These are phyloP conservation scores for Fraxinus greggii DNA, from an alignment of 305 asterid species.

Conservation along the genomic window DNA sequence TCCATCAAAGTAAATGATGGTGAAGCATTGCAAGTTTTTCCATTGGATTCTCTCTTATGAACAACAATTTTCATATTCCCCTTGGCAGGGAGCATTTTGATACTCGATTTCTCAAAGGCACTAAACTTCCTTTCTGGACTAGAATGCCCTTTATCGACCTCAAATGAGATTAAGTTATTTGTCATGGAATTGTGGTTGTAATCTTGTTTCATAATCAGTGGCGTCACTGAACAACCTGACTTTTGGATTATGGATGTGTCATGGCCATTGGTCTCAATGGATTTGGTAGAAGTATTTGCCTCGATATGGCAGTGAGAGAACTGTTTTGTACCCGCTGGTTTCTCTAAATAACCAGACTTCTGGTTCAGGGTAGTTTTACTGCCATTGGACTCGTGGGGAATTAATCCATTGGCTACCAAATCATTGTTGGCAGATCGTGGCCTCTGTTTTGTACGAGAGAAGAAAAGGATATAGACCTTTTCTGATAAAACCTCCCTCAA, in stretches of 20 bases:
- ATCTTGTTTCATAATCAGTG: slow-evolving; percentile 28
- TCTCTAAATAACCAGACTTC: slow-evolving; percentile 40
- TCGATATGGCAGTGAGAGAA: slow-evolving; percentile 36
- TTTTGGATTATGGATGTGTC: slow-evolving; percentile 22
- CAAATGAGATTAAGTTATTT: slow-evolving; percentile 28
- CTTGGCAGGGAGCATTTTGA: slow-evolving; percentile 40
- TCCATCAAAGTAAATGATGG: slow-evolving; percentile 34
- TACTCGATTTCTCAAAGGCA: slow-evolving; percentile 34
- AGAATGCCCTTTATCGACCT: slow-evolving; percentile 39
- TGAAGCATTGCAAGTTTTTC: slow-evolving; percentile 38
- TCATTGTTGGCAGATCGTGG: slow-evolving; percentile 37
- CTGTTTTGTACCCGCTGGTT: slow-evolving; percentile 28
- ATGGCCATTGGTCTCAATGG: slow-evolving; percentile 31
- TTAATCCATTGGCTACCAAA: slow-evolving; percentile 46
- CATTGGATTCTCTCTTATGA: slow-evolving; percentile 40
- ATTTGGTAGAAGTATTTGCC: slow-evolving; percentile 27
- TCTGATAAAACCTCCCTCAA: slow-evolving; percentile 90
- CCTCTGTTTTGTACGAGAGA: slow-evolving; percentile 83
- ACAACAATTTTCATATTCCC: slow-evolving; percentile 45
- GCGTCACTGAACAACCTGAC: slow-evolving; percentile 35
- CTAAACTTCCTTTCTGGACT: slow-evolving; percentile 33
- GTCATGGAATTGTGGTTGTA: slow-evolving; percentile 27
- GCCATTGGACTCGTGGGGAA: slow-evolving; percentile 58
- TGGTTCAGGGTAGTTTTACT: slow-evolving; percentile 35
- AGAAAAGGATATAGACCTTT: slow-evolving; percentile 89